Conservation (phyloP, 1,139 yeast genomes). For the Nadsonia commutata region DNA sequence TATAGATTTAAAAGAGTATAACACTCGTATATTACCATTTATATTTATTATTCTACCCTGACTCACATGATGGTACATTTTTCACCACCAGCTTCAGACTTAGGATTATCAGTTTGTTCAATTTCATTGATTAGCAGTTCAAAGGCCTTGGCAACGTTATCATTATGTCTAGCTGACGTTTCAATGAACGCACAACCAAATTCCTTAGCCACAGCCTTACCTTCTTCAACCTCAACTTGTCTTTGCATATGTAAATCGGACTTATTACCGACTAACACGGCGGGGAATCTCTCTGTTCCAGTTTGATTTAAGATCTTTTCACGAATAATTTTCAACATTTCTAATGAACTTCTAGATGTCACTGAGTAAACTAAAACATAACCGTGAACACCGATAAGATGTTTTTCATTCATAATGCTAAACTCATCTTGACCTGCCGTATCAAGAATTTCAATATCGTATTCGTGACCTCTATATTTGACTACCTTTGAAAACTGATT, state of each 20-base stretch:
- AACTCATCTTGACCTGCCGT: constrained; percentile 92
- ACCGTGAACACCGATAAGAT: constrained; percentile 75
- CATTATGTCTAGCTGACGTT: constrained; percentile 62
- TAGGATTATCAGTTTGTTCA: constrained; percentile 27
- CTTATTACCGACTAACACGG: constrained; percentile 77
- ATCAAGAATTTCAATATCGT: constrained; percentile 74
- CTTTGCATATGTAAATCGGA: constrained; percentile 32
- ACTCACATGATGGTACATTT: constrained; percentile 4
- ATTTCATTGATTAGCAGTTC: constrained; percentile 54
- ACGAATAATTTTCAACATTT: constrained; percentile 59
- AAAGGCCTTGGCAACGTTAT: constrained; percentile 43
- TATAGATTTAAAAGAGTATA: neutral
- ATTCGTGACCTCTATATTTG: constrained; percentile 58
- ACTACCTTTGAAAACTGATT: constrained; percentile 71
- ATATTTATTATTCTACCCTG: no score
- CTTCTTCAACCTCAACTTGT: constrained; percentile 54
- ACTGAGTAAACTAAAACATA: constrained; percentile 73
- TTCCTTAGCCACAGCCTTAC: constrained; percentile 43
- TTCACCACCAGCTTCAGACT: constrained; percentile 5
- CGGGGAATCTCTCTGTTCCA: constrained; percentile 61
- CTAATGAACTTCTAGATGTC: constrained; percentile 66
- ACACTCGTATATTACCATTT: neutral
- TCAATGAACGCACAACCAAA: constrained; percentile 58
- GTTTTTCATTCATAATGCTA: constrained; percentile 69
- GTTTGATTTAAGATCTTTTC: constrained; percentile 71